A percentile compares a stretch with the other conserved stretches of the same genome.
Conservation (phyloP, 495 filamentous ascomycete genomes). For the Hypoxylon intermedium region DNA sequence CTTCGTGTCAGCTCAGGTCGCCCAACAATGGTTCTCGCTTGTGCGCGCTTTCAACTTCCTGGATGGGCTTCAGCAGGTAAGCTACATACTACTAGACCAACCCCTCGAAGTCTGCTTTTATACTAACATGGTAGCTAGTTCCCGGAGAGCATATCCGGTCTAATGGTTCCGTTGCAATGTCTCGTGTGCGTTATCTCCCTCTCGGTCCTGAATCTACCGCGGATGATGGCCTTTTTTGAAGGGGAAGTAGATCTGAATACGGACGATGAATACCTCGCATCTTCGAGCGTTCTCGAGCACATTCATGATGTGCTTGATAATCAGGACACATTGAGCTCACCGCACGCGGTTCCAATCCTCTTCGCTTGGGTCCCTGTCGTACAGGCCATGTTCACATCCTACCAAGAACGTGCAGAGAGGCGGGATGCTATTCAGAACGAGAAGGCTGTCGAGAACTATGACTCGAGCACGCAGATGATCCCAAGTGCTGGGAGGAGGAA, state of each 20-base stretch:
- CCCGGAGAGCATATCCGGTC: slow-evolving; percentile 52
- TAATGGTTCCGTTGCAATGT: slow-evolving; percentile 68
- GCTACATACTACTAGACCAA: slow-evolving; percentile 30
- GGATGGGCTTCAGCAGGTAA: slow-evolving; percentile 63
- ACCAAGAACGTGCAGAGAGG: slow-evolving; percentile 62
- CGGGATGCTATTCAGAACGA: slow-evolving; percentile 69
- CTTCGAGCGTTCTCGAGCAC: slow-evolving; percentile 65
- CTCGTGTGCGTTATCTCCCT: slow-evolving; percentile 77
- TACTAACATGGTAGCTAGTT: slow-evolving; percentile 45
- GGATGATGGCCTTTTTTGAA: slow-evolving; percentile 52
- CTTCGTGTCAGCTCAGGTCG: slow-evolving; percentile 64
- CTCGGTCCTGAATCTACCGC: slow-evolving; percentile 72
- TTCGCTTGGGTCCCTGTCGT: slow-evolving; percentile 81
- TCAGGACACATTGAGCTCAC: slow-evolving; percentile 52
- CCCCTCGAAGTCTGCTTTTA: background rate
- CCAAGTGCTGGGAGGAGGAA: slow-evolving; percentile 50
- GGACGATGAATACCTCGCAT: slow-evolving; percentile 64
- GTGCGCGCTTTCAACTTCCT: slow-evolving; percentile 71
- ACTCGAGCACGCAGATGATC: slow-evolving; percentile 48
- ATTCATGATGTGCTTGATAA: slow-evolving; percentile 67
- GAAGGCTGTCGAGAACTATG: slow-evolving; percentile 63
- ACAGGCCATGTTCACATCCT: slow-evolving; percentile 68
- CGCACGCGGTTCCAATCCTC: slow-evolving; percentile 67
- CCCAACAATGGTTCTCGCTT: slow-evolving; percentile 74
- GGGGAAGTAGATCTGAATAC: slow-evolving; percentile 50